Evolutionary conservation across 2,329 filamentous ascomycete genomes (phyloP).

Genomic region (Ceratocystis variospora): DNA sequence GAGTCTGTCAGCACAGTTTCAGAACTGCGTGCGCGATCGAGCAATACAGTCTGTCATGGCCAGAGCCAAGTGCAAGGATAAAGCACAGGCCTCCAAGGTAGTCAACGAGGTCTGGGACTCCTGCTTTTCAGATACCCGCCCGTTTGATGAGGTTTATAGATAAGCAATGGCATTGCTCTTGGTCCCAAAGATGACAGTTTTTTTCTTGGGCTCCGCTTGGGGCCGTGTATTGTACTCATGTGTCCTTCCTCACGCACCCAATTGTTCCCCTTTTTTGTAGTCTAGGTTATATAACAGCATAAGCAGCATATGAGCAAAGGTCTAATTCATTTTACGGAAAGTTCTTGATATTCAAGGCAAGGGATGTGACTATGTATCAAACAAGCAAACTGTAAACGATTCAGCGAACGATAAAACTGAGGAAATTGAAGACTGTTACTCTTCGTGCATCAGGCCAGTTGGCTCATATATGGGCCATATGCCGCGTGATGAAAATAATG

Average conservation of each 20-base stretch:
- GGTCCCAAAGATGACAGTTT: not conserved
- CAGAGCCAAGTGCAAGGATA: constrained; percentile 68
- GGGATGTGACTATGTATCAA: not conserved
- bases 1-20: constrained; percentile 82
- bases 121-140: constrained; percentile 84
- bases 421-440: not conserved
- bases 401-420: not conserved
- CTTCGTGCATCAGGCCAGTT: not conserved
- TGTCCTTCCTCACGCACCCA: not conserved
- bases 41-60: constrained; percentile 68
- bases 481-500: not conserved
- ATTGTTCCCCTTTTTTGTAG: not conserved
- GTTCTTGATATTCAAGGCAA: not conserved
- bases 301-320: not conserved
- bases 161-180: constrained; percentile 26
- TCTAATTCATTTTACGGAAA: not conserved
- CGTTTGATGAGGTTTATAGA: constrained; percentile 93
- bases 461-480: not conserved
- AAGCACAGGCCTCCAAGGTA: constrained; percentile 71
- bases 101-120: constrained; percentile 99
- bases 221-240: not conserved
- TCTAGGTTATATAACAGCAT: constrained; percentile 3
- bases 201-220: constrained; percentile 6
- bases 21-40: constrained; percentile 73
- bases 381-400: not conserved